These are phyloP conservation scores for Penicillium paxilli DNA, from an alignment of 495 filamentous ascomycete genomes.

Conservation along the genomic window DNA sequence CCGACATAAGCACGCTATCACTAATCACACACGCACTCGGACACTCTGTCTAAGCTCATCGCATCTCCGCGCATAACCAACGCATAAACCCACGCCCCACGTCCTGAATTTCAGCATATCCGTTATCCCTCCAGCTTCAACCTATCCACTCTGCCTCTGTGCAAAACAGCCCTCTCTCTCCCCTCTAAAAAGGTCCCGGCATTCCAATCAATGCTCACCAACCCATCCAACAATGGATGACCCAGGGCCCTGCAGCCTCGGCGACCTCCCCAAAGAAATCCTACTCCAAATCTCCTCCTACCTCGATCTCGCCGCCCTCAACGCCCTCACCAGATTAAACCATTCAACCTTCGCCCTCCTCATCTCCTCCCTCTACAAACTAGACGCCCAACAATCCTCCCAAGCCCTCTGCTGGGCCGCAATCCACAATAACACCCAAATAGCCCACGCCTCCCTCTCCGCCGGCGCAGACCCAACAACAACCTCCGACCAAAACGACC, in stretches of 20 bases:
- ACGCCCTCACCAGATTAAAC: conserved; percentile 13
- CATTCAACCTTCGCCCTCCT: conserved; percentile 13
- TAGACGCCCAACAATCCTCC: conserved; percentile 1
- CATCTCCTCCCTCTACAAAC: conserved; percentile 15
- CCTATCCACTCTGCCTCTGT: not conserved
- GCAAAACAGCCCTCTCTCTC: not conserved
- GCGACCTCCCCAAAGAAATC: conserved; percentile 16
- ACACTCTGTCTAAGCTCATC: not conserved
- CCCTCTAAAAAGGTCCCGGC: no score
- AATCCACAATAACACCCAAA: conserved; percentile 8
- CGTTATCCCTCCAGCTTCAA: not conserved
- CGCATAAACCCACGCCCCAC: not conserved
- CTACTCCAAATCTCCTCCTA: conserved; percentile 12
- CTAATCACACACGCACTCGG: not conserved
- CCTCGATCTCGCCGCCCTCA: conserved; percentile 6
- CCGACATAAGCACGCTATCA: not conserved
- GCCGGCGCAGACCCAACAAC: conserved; percentile 17
- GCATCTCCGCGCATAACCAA: not conserved
- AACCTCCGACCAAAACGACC: conserved; percentile 5
- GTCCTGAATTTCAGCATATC: not conserved
- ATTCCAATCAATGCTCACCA: not conserved
- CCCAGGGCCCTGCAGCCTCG: not conserved
- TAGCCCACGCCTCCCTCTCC: conserved; percentile 9
- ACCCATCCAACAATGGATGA: conserved; percentile 3
- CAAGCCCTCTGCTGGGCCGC: conserved; percentile 19